phyloP scores from a whole-genome alignment of 805 yeast genomes.

The Saturnispora kantuleensis region DNA sequence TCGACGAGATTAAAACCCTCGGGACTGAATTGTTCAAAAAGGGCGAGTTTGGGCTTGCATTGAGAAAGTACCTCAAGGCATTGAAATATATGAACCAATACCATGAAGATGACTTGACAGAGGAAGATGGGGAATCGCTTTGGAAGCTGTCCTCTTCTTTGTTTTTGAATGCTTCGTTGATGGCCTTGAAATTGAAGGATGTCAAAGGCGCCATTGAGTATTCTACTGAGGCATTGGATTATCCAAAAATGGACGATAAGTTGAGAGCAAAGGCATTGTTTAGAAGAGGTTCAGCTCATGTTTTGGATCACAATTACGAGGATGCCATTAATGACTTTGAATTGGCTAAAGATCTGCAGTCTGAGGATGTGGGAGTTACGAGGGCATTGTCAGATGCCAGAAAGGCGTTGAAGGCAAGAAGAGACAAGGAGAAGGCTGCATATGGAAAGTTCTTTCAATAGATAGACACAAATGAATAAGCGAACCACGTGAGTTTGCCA shows the following conservation, averaged over 20 bases:
- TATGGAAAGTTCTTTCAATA: constrained; percentile 53
- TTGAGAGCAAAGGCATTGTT: constrained; percentile 77
- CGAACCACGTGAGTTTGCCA: too few species aligned
- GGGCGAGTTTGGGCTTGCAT: constrained; percentile 47
- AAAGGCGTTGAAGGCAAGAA: constrained; percentile 39
- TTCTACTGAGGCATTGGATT: constrained; percentile 57
- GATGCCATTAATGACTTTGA: constrained; percentile 58
- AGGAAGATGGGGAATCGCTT: constrained; percentile 40
- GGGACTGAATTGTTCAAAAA: constrained; percentile 71
- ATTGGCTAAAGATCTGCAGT: constrained; percentile 53
- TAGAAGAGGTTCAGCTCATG: constrained; percentile 74
- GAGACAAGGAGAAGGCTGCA: constrained; percentile 63
- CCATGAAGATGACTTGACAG: constrained; percentile 58
- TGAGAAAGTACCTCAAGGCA: constrained; percentile 65
- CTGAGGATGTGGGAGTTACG: constrained; percentile 61
- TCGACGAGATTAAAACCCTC: constrained; percentile 55
- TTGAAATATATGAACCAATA: constrained; percentile 58
- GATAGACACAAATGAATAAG: not conserved
- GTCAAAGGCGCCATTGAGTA: constrained; percentile 46
- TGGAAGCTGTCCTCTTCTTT: constrained; percentile 52
- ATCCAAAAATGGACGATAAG: constrained; percentile 47
- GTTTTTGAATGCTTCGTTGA: constrained; percentile 64
- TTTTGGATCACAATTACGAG: constrained; percentile 55
- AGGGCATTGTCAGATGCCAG: constrained; percentile 57
- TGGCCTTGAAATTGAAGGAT: constrained; percentile 53